Conservation (phyloP, 441 rosid genomes). For the Rhodomyrtus psidioides region DNA sequence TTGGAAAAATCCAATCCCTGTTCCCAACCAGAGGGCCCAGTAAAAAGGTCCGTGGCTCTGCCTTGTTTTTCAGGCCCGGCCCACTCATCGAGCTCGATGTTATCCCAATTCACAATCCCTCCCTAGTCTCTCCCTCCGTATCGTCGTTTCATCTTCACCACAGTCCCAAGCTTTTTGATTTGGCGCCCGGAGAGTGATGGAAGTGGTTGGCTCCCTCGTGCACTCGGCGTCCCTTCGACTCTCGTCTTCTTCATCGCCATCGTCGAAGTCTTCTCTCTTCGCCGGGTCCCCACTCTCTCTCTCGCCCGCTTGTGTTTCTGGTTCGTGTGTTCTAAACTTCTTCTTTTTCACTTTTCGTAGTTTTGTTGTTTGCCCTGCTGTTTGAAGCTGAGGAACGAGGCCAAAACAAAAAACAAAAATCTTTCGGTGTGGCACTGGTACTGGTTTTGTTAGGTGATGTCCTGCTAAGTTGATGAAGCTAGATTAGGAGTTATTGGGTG, state of each 20-base stretch:
- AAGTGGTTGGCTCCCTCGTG: constrained; percentile 12
- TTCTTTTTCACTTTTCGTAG: neutral
- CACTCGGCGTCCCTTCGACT: constrained; percentile 22
- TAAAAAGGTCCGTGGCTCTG: neutral
- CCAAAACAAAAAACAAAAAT: too few species aligned
- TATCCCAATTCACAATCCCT: neutral
- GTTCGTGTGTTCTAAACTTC: constrained; percentile 13
- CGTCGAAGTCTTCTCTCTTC: constrained; percentile 24
- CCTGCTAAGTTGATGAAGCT: neutral
- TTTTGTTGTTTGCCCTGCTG: neutral
- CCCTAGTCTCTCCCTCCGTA: neutral
- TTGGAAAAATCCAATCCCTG: neutral
- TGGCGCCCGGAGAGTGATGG: constrained; percentile 19
- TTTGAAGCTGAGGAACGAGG: neutral
- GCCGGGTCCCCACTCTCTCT: constrained; percentile 29
- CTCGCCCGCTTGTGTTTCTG: constrained; percentile 24
- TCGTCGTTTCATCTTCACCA: neutral
- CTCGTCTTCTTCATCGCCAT: constrained; percentile 19
- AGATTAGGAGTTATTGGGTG: neutral
- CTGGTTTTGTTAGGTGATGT: neutral
- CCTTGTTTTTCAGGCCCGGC: neutral
- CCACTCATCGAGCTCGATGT: neutral
- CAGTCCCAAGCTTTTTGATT: neutral
- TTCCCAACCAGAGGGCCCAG: neutral
- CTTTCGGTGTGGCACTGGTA: neutral